A percentile compares a stretch with the other conserved stretches of the same genome.
These are phyloP conservation scores for Alternaria gaisen DNA, from an alignment of 2,329 filamentous ascomycete genomes.

Conservation along the genomic window DNA sequence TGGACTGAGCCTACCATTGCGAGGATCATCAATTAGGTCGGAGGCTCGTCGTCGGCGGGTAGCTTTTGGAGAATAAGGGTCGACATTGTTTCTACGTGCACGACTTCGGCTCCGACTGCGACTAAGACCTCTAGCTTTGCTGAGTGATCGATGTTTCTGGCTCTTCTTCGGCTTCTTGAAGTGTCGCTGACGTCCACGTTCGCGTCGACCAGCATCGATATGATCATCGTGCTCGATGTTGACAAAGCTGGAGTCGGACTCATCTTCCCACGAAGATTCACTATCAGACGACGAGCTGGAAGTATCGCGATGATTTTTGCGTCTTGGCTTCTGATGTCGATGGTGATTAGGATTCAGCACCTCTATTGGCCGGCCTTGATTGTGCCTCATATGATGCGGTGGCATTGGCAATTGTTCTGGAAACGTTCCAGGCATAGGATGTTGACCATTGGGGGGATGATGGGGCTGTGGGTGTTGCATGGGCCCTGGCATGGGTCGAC, in stretches of 20 bases:
- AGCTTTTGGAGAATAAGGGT: slow-evolving; percentile 17
- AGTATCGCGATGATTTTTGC: slow-evolving; percentile 16
- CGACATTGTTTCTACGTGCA: slow-evolving; percentile 14
- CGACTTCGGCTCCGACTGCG: slow-evolving; percentile 16
- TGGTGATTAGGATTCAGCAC: slow-evolving; percentile 16
- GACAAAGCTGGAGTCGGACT: slow-evolving; percentile 24
- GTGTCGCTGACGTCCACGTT: slow-evolving; percentile 26
- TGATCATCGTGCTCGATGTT: slow-evolving; percentile 35
- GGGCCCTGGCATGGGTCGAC: slow-evolving; percentile 11
- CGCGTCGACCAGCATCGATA: slow-evolving; percentile 18
- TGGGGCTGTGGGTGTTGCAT: slow-evolving; percentile 18
- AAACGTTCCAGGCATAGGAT: slow-evolving; percentile 29
- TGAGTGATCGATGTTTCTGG: slow-evolving; percentile 18
- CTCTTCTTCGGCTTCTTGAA: slow-evolving; percentile 20
- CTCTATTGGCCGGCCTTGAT: slow-evolving; percentile 15
- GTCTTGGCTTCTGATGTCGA: slow-evolving; percentile 27
- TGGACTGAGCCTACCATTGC: slow-evolving; percentile 29
- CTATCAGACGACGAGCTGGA: slow-evolving; percentile 26
- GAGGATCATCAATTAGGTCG: slow-evolving; percentile 22
- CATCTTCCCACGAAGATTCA: slow-evolving; percentile 24
- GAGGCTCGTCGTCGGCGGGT: slow-evolving; percentile 22
- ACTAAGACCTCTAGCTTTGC: slow-evolving; percentile 19
- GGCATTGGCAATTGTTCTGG: slow-evolving; percentile 17
- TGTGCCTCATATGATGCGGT: slow-evolving; percentile 15
- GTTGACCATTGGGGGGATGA: not conserved